A percentile compares a stretch with the other conserved stretches of the same genome.
phyloP scores from a whole-genome alignment of 2,329 filamentous ascomycete genomes.

The Fusarium sp. region DNA sequence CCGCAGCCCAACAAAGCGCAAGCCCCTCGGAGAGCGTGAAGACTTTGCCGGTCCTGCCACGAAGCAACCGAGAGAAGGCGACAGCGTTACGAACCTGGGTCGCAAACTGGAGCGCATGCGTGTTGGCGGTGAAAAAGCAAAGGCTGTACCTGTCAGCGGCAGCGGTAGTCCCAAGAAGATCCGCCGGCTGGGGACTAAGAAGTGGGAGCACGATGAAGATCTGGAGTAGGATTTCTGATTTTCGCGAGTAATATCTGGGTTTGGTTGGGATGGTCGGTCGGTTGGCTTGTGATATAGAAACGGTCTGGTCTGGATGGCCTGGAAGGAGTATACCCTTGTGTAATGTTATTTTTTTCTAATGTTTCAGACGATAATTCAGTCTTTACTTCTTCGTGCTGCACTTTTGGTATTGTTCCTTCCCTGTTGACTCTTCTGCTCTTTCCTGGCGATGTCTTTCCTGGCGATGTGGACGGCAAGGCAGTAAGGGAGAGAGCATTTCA shows the following conservation, averaged over 20 bases:
- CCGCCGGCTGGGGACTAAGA: conserved; percentile 60
- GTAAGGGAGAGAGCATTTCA: not conserved
- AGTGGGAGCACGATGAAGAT: conserved; percentile 61
- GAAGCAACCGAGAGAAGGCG: conserved; percentile 24
- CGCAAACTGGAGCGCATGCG: conserved; percentile 64
- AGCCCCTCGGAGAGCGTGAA: conserved; percentile 66
- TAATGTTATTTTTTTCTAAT: conserved; percentile 38
- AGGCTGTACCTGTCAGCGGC: conserved; percentile 46
- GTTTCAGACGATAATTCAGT: conserved; percentile 3
- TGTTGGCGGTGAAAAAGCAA: conserved; percentile 55
- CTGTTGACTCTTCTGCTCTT: too few species aligned
- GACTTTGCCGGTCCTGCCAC: conserved; percentile 52
- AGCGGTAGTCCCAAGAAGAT: conserved; percentile 67
- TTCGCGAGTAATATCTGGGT: conserved; percentile 26
- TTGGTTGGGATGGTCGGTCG: conserved; percentile 18
- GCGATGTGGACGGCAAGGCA: not conserved
- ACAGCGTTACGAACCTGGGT: conserved; percentile 55
- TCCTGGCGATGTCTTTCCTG: not conserved
- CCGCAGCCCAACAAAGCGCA: conserved; percentile 72
- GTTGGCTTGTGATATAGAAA: not conserved
- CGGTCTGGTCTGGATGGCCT: not conserved
- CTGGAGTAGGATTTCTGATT: conserved; percentile 36
- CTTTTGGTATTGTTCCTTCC: accelerated
- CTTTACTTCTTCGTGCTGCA: not conserved
- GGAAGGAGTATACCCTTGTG: conserved; percentile 43